phyloP scores from a whole-genome alignment of 257 asterid genomes.

The Fraxinus quadrangulata region DNA sequence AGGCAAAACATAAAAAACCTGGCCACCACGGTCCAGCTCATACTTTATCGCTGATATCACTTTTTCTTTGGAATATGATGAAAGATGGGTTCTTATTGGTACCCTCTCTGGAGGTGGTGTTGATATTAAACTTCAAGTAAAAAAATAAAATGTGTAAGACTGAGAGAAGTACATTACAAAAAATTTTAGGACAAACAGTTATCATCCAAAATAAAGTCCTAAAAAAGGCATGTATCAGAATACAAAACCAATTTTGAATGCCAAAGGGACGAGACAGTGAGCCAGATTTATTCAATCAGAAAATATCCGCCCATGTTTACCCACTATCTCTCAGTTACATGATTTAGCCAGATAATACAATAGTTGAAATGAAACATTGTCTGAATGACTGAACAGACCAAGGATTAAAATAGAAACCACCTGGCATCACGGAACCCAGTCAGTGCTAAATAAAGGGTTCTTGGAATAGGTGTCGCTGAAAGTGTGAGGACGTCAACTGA shows the following conservation, averaged over 20 bases:
- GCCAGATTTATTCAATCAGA: constrained; percentile 13
- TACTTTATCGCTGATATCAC: constrained; percentile 74
- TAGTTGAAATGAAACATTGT: constrained; percentile 20
- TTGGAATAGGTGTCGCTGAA: constrained; percentile 96
- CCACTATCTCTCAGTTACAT: constrained; percentile 12
- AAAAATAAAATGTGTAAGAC: constrained; percentile 24
- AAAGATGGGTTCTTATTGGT: constrained; percentile 90
- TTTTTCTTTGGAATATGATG: constrained; percentile 68
- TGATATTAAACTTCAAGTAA: constrained; percentile 70
- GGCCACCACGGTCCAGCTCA: constrained; percentile 95
- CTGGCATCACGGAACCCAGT: constrained; percentile 99
- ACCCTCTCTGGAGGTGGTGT: constrained; percentile 99
- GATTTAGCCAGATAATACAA: constrained; percentile 19
- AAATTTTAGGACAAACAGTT: constrained; percentile 16
- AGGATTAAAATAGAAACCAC: constrained; percentile 41
- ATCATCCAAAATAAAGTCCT: constrained; percentile 4
- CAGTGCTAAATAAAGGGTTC: constrained; percentile 93
- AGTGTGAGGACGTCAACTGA: constrained; percentile 96
- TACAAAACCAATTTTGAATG: constrained; percentile 18
- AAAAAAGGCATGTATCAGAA: constrained; percentile 23
- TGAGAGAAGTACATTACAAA: constrained; percentile 8
- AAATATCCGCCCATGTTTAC: constrained; percentile 16
- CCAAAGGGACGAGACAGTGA: constrained; percentile 16
- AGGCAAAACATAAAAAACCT: constrained; percentile 92
- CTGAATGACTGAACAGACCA: constrained; percentile 14